Base-by-base conservation (phyloP, 2,329 filamentous ascomycete species). In the Colletotrichum plurivorum region DNA sequence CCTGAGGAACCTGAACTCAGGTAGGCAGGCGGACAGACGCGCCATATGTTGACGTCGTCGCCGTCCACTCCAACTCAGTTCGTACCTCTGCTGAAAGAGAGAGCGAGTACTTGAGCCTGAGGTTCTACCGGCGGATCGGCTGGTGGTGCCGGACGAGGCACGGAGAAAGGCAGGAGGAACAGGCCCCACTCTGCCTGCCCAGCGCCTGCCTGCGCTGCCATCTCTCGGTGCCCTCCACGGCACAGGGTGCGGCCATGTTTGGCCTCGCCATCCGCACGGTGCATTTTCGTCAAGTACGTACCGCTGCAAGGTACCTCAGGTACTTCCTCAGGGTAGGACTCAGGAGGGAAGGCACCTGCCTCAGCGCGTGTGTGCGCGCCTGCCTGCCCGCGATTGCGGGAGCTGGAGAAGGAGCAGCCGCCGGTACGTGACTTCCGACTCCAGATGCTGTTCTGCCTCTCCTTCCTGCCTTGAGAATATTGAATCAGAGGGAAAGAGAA, bases 51-150 rank as follows among this genome's bases (percentile, higher is more conserved):
- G 7, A 36, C 31, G 31, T 25, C 22, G 22, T 9, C 31, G 31
- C 4, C 22, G 22, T 9, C 31, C 10, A 36, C 31, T 36, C 31
- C 31, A 36, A 36, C 31, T 8, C 27, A 31, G 27, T 31, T 36
- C 27, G 31, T 10, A 36, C 7, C 31, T 36, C 31, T 36, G 1
- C 8, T 36, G 31, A 25, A 5, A 36, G 8, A 8, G 31, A 36
- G 9, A 18, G 18, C 45, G 43, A 46, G 43, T 8, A 46, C 31
- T 15, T 15, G 64, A 48, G 48, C 63, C 56, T 67, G 56, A 57
- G 63, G 67, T 56, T 63, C 36, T 52, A 71, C 69, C 66, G 69
- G 67, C 57, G 62, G 67, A 70, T 70, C 69, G 69, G 69, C 67
- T 70, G 69, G 41, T 63, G 69, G 61, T 67, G 69, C 69, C 69